Evolutionary conservation across 306 rosid species (phyloP).

Genomic region (Malus asiatica): DNA sequence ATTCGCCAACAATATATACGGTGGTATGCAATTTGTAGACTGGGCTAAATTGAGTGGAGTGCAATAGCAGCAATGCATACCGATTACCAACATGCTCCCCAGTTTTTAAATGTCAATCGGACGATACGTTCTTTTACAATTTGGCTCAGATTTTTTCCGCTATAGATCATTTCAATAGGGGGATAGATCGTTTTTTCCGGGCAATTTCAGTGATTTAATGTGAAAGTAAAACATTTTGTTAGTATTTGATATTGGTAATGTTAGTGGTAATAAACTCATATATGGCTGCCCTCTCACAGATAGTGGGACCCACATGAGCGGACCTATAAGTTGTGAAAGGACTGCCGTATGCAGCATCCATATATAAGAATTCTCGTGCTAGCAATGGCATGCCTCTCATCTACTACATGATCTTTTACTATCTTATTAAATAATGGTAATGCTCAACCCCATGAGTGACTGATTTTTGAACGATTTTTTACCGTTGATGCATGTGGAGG

Average conservation of each 20-base stretch:
- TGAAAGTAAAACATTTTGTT: background rate
- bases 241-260: background rate
- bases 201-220: background rate
- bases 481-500: background rate
- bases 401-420: background rate
- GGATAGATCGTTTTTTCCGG: background rate
- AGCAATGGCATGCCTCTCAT: background rate
- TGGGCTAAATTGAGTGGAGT: slow-evolving; percentile 94
- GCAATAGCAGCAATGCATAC: slow-evolving; percentile 31
- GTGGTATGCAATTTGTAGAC: slow-evolving; percentile 93
- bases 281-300: background rate
- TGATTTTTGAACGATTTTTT: too few species aligned
- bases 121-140: background rate
- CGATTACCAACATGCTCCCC: background rate
- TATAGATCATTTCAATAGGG: background rate
- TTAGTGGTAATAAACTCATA: background rate
- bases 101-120: background rate
- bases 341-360: background rate
- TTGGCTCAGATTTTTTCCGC: background rate
- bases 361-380: background rate
- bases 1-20: slow-evolving; percentile 85
- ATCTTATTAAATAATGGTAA: background rate
- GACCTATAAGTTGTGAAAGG: background rate
- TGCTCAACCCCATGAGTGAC: background rate
- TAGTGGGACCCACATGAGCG: background rate